Evolutionary conservation across 306 rosid species (phyloP).

Genomic region (Argentina anserina): DNA sequence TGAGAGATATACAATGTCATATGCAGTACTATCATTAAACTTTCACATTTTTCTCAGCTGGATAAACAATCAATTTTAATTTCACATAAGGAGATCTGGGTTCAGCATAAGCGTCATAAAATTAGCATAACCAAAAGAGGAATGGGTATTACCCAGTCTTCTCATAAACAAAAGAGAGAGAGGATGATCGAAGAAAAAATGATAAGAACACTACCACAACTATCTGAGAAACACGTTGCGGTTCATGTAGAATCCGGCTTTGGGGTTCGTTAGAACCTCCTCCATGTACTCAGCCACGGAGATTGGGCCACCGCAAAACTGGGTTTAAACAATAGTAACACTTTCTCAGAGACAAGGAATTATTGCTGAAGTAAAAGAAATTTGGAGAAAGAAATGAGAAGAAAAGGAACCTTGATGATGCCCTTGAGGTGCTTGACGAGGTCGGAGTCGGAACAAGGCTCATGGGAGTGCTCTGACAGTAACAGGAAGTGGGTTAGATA

Average conservation of each 20-base stretch:
- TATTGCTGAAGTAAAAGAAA: background rate
- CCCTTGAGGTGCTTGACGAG: conserved; percentile 58
- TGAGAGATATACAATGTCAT: too few species aligned
- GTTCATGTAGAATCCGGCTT: conserved; percentile 85
- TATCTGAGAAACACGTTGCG: conserved; percentile 98
- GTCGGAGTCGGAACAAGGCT: conserved; percentile 43
- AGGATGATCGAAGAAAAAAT: too few species aligned
- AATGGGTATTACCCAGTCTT: too few species aligned
- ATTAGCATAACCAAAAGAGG: too few species aligned
- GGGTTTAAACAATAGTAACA: too few species aligned
- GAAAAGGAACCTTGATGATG: conserved; percentile 41
- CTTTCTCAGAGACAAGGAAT: background rate
- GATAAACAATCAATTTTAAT: too few species aligned
- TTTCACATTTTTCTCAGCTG: too few species aligned
- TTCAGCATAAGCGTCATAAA: too few species aligned
- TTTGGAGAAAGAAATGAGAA: background rate
- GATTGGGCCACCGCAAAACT: conserved; percentile 99
- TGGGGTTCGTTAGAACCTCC: conserved; percentile 93
- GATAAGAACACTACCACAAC: too few species aligned
- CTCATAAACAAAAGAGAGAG: too few species aligned
- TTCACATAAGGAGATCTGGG: too few species aligned
- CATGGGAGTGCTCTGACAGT: conserved; percentile 47
- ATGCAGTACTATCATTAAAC: too few species aligned
- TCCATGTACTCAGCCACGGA: conserved; percentile 94
- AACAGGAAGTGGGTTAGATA: background rate